Evolutionary conservation across 345 rosid genomes (phyloP), one percentile per base, ranked within the genome.

Genomic region (Lenwebbia sp.): DNA sequence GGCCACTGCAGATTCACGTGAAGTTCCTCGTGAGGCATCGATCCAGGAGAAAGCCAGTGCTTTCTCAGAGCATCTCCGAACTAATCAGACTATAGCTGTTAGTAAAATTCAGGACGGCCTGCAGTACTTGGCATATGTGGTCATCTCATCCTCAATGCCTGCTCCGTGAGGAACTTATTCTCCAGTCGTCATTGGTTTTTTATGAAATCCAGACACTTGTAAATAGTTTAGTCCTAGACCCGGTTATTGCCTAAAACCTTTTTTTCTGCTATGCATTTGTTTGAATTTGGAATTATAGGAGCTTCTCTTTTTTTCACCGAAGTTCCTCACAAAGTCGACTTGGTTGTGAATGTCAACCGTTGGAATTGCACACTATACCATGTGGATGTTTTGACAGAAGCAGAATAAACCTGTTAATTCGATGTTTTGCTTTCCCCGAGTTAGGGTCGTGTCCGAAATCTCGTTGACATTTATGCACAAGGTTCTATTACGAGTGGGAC

Each of bases 91-190:
- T 54, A 65, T 56, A 23, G 86, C 86, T 5, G 51, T 62, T 54
- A 40, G 86, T 76, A 65, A 85, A 70, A 85, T 85, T 41, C 86
- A 85, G 86, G 86, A 85, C 4, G 86, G 86, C 23, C 57, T 85
- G 41, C 86, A 85, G 55, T 78, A 78, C 87, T 11, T 85, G 74
- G 21, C 76, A 4, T 54, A 85, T 13, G 49, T 85, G 51, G 56
- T 50, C 70, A 53, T 78, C 74, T 85, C 98, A 25, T 92, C 96
- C 44, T 94, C 98, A 14, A 91, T 95, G 91, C 93, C 95, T 15
- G 87, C 93, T 84, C 93, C 95, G 56, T 94, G 87, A 93, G 65
- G 85, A 47, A 84, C n/a, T 22, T 11, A 56, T 84, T 12, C 25
- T 51, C 41, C 23, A 52, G 8, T 65, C 40, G 22, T 9, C 74